phyloP scores from a whole-genome alignment of 2,329 filamentous ascomycete genomes.

The Monilinia fructicola region DNA sequence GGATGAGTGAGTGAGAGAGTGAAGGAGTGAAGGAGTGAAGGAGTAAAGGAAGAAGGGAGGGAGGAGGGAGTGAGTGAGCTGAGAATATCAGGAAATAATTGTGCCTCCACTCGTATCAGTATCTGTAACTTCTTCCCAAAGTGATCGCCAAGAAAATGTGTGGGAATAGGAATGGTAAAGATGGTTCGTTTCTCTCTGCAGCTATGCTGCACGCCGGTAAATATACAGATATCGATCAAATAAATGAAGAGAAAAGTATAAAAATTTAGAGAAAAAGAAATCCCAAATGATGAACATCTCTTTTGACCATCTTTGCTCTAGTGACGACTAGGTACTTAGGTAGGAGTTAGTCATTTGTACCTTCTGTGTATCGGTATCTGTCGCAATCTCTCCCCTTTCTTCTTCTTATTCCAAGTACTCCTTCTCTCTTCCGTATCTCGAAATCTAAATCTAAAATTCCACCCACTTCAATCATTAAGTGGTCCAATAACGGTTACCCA shows the following conservation, averaged over 20 bases:
- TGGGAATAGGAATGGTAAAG: background rate
- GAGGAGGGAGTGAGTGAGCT: background rate
- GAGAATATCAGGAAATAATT: conserved; percentile 3
- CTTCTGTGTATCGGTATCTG: conserved; percentile 1
- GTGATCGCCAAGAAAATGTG: background rate
- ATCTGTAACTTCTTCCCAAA: background rate
- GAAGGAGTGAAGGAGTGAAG: too few species aligned
- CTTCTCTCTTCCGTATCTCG: conserved; percentile 7
- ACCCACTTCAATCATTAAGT: background rate
- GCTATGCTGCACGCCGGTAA: background rate
- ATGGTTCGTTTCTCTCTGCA: conserved; percentile 1
- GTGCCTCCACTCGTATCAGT: background rate
- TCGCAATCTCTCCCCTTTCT: conserved; percentile 18
- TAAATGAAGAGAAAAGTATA: background rate
- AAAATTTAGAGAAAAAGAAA: conserved; percentile 5
- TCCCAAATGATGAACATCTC: background rate
- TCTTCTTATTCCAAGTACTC: background rate
- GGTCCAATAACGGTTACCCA: background rate
- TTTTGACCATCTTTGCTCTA: conserved; percentile 6
- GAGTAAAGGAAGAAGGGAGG: background rate
- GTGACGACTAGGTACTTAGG: background rate
- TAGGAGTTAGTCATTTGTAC: background rate
- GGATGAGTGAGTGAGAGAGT: background rate
- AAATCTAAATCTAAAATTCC: background rate
- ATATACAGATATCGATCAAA: background rate